Evolutionary conservation across 1,139 yeast genomes (phyloP), one percentile per base, ranked within the genome.

Genomic region (Magnusiomyces fungicola): DNA sequence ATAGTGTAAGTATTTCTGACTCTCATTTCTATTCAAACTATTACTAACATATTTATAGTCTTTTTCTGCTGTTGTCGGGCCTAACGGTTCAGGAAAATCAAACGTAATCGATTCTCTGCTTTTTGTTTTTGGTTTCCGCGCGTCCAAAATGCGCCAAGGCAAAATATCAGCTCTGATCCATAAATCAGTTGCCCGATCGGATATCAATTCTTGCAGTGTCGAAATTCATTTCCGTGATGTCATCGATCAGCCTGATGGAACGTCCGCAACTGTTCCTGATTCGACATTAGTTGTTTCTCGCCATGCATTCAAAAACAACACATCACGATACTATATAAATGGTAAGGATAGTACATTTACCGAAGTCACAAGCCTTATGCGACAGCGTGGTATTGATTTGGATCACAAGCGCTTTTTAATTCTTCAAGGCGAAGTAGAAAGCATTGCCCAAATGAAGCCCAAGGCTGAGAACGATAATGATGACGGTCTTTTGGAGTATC

Each of bases 41-140:
- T 29, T 40, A 27, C 55, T 55, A 49, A 53, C 50, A 24, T 33
- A 16, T 14, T 12, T 44, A 10, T 71, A 89, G 42, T 87, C 95
- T 1, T 94, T 94, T 63, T 87, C 96, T 7, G 97, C 99, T 0
- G 95, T 94, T 9, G 97, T 94, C n/a, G 99, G 99, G 0, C 98
- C 98, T 3, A 94, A 94, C 65, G 99, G 99, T 29, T 86, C 96
- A 38, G 98, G 98, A 7, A 92, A 92, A 67, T 90, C 97, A 12
- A 94, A 94, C 63, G 98, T 94, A 37, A 94, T 94, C 56, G 99
- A 94, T 64, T 86, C 97, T 1, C 78, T 94, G 77, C 72, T 94
- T 53, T 94, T 94, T 67, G 98, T 94, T 2, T 94, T 94, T 69
- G 99, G 99, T 0, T 94, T 94, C 67, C 74, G 98, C 55, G 98